Base-by-base conservation (phyloP, 2,329 filamentous ascomycete genomes). In the Trichoderma arundinaceum region DNA sequence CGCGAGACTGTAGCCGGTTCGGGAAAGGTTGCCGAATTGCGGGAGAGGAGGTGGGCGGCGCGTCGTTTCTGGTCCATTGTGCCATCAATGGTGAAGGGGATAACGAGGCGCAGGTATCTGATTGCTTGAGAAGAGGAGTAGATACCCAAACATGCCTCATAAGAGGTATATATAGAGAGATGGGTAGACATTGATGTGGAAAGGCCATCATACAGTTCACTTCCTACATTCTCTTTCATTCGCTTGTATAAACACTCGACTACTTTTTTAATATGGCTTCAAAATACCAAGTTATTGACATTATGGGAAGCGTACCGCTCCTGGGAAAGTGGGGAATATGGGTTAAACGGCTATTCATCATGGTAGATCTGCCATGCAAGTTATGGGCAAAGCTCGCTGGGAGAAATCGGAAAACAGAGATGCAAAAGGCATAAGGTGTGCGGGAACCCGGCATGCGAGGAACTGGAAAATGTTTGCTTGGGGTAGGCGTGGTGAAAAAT, bases 211-310 rank as follows among this genome's bases (percentile, higher is more conserved):
- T 8, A 2, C 1, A 49, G 15, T 2, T 49, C 0, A 3, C 0
- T 49, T 32, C 32, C 46, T 8, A 15, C 22, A 32, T n/a, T 49
- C 13, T 4, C 15, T 49, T 49, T 49, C 3, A 28, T 4, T 49
- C 38, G 7, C 12, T 49, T 12, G n/a, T 12, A 52, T 8, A 17
- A 32, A 15, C 39, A 41, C 39, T 49, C 46, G 35, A 9, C 22
- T 28, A 3, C 19, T 58, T 1, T 8, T 46, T 46, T 17, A 44
- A 17, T 7, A 60, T 66, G 64, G 56, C 51, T 41, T 66, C 54
- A 12, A 22, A 49, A 2, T 66, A 66, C 28, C 46, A 52, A 5
- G 57, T 66, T 28, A 48, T 54, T 38, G 48, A 62, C 32, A 62
- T 66, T 39, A n/a, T 8, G 22, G 64, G 53, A 1, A 43, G 33